Conservation (phyloP, 2,329 filamentous ascomycete genomes). For the Colletotrichum chrysophilum region DNA sequence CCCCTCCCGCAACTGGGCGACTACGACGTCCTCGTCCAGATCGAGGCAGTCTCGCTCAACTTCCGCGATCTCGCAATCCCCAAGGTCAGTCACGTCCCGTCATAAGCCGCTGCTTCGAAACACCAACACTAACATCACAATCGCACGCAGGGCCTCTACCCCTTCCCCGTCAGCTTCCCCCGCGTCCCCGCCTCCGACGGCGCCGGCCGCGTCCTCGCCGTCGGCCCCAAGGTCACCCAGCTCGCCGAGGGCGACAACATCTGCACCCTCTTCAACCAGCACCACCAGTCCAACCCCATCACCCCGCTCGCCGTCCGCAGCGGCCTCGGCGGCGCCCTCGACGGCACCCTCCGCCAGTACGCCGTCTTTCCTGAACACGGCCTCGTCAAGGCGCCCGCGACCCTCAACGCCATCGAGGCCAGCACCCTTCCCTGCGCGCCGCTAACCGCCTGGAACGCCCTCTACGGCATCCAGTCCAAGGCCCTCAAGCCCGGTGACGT, state of each 20-base stretch:
- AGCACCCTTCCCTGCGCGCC: constrained; percentile 65
- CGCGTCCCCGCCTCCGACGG: constrained; percentile 59
- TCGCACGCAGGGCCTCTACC: constrained; percentile 45
- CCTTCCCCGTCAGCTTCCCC: constrained; percentile 44
- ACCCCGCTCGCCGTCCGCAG: constrained; percentile 41
- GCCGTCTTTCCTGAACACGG: constrained; percentile 72
- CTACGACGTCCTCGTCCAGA: constrained; percentile 74
- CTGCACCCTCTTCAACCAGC: constrained; percentile 66
- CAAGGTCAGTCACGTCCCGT: constrained; percentile 23
- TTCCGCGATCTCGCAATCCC: constrained; percentile 60
- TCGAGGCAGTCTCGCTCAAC: constrained; percentile 58
- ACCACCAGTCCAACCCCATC: constrained; percentile 52
- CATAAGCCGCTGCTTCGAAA: not conserved
- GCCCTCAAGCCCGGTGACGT: constrained; percentile 57
- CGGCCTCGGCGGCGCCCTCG: constrained; percentile 70
- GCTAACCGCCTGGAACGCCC: constrained; percentile 70
- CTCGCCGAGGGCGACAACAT: constrained; percentile 60
- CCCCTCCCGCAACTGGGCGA: constrained; percentile 68
- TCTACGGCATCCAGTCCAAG: constrained; percentile 59
- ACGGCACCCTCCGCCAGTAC: constrained; percentile 73
- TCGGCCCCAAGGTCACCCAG: constrained; percentile 52
- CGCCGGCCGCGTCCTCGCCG: constrained; percentile 56
- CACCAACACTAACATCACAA: not conserved
- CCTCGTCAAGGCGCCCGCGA: constrained; percentile 65
- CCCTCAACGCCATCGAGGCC: constrained; percentile 58